Evolutionary conservation across 495 filamentous ascomycete genomes (phyloP).

Genomic region (Penicillium salamii): DNA sequence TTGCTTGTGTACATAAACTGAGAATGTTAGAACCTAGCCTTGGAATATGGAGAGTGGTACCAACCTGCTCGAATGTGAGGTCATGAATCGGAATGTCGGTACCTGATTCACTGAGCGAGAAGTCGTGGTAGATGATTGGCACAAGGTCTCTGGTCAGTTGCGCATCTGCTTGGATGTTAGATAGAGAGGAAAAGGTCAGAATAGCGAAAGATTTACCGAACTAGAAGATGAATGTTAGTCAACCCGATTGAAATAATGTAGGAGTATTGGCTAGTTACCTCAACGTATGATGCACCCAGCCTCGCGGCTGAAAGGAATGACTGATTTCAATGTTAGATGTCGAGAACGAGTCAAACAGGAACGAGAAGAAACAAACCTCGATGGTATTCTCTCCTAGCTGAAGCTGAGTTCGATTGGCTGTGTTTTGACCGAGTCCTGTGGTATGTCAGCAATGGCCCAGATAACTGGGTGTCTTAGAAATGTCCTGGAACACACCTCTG

Average conservation of each 20-base stretch:
- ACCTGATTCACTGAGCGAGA: conserved; percentile 37
- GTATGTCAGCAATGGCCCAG: background rate
- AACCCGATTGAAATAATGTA: background rate
- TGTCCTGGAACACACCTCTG: conserved; percentile 15
- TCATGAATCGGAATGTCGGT: conserved; percentile 36
- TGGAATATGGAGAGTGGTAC: background rate
- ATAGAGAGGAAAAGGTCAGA: background rate
- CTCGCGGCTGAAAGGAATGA: conserved; percentile 31
- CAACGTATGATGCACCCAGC: conserved; percentile 36
- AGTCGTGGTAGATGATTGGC: conserved; percentile 41
- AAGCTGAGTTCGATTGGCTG: conserved; percentile 19
- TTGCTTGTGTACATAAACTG: conserved; percentile 27
- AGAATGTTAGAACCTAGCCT: background rate
- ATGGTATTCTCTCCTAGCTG: conserved; percentile 41
- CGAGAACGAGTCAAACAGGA: background rate
- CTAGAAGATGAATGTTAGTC: conserved; percentile 1
- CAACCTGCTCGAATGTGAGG: conserved; percentile 35
- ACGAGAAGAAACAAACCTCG: conserved; percentile 10
- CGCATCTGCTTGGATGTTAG: conserved; percentile 28
- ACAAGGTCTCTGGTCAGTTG: conserved; percentile 40
- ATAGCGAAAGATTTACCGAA: conserved; percentile 6
- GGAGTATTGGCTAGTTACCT: conserved; percentile 16
- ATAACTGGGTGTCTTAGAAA: too few species aligned
- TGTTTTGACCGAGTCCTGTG: conserved; percentile 24
- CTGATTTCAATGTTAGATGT: conserved; percentile 8